Evolutionary conservation across 306 rosid genomes (phyloP), one percentile per base, ranked within the genome.

Genomic region (Rosa chinensis): DNA sequence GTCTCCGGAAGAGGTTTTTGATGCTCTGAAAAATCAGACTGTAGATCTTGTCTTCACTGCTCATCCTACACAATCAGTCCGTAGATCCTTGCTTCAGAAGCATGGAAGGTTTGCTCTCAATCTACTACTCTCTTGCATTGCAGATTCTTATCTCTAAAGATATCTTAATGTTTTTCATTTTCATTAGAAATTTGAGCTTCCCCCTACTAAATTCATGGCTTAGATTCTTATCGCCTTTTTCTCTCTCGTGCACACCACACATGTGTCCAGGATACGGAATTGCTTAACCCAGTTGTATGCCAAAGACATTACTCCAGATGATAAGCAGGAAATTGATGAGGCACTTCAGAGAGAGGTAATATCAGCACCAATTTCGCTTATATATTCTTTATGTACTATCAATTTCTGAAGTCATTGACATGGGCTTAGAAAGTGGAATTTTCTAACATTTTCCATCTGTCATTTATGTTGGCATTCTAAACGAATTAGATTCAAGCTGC

Each of bases 401-500:
- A 66, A 49, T 76, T 76, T 25, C n/a, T 44, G 47, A 25, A 2
- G 44, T 47, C 52, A 28, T 56, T 75, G 70, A 59, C 25, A 23
- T 28, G 32, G n/a, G 20, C 28, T 3, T 61, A 14, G 25, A 13
- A 58, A 59, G 48, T 23, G 28, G 56, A 8, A 50, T 0, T 61
- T 45, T 23, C 8, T n/a, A 10, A 21, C 43, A 1, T 74, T 55
- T 23, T 56, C 8, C 61, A 18, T 21, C 10, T 67, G 11, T 53
- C 43, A 21, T 74, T 78, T 13, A 79, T 63, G 35, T 77, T 70
- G 59, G 58, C 49, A 61, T 23, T 77, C 48, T 39, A 53, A n/a
- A n/a, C n/a, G n/a, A n/a, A n/a, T n/a, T 67, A 96, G 99, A 96
- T 96, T 82, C 99, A 96, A 91, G 99, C 99, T 75, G 99, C 98